These are phyloP conservation scores for Paxillus ammoniavirescens DNA, from an alignment of 768 basidiomycete genomes.

Conservation along the genomic window DNA sequence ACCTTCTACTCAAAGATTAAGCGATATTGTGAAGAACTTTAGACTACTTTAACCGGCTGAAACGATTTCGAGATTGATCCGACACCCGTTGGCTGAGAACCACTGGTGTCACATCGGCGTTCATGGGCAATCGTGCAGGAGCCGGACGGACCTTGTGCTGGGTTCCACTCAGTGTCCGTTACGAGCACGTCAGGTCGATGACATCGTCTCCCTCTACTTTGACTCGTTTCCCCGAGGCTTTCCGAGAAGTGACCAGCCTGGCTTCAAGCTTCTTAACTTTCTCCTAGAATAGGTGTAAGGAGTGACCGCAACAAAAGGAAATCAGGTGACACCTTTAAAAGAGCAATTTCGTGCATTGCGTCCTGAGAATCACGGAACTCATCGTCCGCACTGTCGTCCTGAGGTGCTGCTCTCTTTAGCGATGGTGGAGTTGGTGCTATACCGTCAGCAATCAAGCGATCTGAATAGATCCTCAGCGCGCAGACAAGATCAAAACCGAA, in stretches of 20 bases:
- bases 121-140: background rate
- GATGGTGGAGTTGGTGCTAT: background rate
- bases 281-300: background rate
- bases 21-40: slow-evolving; percentile 25
- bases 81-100: slow-evolving; percentile 10
- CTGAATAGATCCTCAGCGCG: background rate
- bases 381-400: background rate
- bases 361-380: background rate
- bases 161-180: slow-evolving; percentile 3
- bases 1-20: slow-evolving; percentile 16
- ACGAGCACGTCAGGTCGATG: slow-evolving; percentile 1
- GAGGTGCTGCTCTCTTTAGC: slow-evolving; percentile 2
- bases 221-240: slow-evolving; percentile 11
- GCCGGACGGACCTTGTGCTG: background rate
- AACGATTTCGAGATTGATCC: slow-evolving; percentile 12
- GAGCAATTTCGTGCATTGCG: background rate
- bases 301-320: slow-evolving; percentile 17
- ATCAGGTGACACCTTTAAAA: slow-evolving; percentile 1
- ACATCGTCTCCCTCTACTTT: slow-evolving; percentile 3
- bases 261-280: slow-evolving; percentile 2
- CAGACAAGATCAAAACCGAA: background rate
- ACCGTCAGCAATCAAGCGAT: slow-evolving; percentile 6
- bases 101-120: background rate
- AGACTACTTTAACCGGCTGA: slow-evolving; percentile 7
- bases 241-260: slow-evolving; percentile 4